These are phyloP conservation scores for Fusarium bulbicola DNA, from an alignment of 2,329 filamentous ascomycete species.

Conservation along the genomic window DNA sequence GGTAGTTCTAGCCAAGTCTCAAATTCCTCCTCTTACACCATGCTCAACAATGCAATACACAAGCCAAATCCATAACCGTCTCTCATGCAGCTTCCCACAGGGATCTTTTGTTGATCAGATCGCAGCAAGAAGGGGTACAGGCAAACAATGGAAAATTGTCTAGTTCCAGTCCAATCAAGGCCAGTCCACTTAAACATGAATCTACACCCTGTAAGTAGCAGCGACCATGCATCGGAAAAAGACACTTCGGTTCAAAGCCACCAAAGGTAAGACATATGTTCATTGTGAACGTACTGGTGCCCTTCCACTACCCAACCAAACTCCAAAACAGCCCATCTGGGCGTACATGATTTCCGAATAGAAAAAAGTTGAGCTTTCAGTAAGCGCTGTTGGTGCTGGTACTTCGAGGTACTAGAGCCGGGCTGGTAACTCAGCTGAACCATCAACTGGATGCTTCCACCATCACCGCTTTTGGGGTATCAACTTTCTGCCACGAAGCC, in stretches of 20 bases:
- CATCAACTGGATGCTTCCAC: conserved; percentile 35
- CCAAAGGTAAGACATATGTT: conserved; percentile 19
- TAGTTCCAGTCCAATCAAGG: conserved; percentile 17
- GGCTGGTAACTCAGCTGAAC: conserved; percentile 26
- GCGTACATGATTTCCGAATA: conserved; percentile 32
- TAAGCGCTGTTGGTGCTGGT: conserved; percentile 31
- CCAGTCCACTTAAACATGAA: conserved; percentile 10
- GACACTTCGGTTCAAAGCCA: conserved; percentile 23
- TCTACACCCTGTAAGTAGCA: conserved; percentile 22
- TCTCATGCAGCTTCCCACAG: conserved; percentile 41
- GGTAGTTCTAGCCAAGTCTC: conserved; percentile 30
- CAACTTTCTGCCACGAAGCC: conserved; percentile 46
- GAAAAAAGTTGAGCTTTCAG: conserved; percentile 26
- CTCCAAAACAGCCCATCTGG: conserved; percentile 22
- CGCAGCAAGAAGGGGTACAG: conserved; percentile 20
- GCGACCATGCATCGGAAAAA: conserved; percentile 14
- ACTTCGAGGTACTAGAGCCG: conserved; percentile 14
- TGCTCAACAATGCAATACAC: conserved; percentile 39
- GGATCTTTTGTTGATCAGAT: conserved; percentile 28
- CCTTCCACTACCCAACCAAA: conserved; percentile 31
- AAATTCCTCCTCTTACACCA: conserved; percentile 39
- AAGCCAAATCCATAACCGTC: conserved; percentile 23
- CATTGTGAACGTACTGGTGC: conserved; percentile 12
- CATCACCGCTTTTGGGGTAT: conserved; percentile 49
- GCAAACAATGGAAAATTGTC: conserved; percentile 3